These are phyloP conservation scores for Phtheirospermum japonicum DNA, from an alignment of 257 asterid species.

Conservation along the genomic window DNA sequence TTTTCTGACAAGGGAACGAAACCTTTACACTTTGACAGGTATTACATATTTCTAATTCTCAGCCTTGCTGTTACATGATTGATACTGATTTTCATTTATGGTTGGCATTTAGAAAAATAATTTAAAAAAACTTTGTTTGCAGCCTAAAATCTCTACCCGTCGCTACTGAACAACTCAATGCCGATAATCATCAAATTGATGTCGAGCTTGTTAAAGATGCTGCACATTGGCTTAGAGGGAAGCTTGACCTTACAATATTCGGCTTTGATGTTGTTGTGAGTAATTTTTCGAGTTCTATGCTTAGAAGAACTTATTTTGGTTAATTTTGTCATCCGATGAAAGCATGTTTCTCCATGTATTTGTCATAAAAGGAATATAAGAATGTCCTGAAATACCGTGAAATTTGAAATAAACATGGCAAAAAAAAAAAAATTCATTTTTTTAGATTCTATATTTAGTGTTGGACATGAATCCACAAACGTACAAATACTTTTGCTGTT, in stretches of 20 bases:
- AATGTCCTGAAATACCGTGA: background rate
- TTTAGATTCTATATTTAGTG: background rate
- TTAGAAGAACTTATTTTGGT: background rate
- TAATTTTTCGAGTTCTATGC: conserved; percentile 23
- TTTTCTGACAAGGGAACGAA: conserved; percentile 48
- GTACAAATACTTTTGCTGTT: background rate
- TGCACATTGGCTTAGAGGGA: conserved; percentile 70
- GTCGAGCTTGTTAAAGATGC: conserved; percentile 75
- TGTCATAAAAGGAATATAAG: background rate
- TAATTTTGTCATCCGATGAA: background rate
- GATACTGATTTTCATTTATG: conserved; percentile 21
- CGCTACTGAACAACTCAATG: conserved; percentile 43
- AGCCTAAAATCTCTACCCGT: conserved; percentile 90
- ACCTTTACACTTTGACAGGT: conserved; percentile 92
- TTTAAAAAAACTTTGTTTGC: conserved; percentile 32
- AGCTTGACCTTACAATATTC: conserved; percentile 74
- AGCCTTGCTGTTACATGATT: background rate
- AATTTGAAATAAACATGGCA: background rate
- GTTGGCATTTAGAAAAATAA: conserved; percentile 7
- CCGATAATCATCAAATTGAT: conserved; percentile 51
- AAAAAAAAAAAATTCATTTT: background rate
- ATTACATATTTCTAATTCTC: conserved; percentile 23
- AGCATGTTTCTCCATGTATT: background rate
- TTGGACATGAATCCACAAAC: background rate
- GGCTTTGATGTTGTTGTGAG: conserved; percentile 97